A percentile compares a stretch with the other conserved stretches of the same genome.
Evolutionary conservation across 2,329 filamentous ascomycete species (phyloP).

Genomic region (Fusarium goolgardi): DNA sequence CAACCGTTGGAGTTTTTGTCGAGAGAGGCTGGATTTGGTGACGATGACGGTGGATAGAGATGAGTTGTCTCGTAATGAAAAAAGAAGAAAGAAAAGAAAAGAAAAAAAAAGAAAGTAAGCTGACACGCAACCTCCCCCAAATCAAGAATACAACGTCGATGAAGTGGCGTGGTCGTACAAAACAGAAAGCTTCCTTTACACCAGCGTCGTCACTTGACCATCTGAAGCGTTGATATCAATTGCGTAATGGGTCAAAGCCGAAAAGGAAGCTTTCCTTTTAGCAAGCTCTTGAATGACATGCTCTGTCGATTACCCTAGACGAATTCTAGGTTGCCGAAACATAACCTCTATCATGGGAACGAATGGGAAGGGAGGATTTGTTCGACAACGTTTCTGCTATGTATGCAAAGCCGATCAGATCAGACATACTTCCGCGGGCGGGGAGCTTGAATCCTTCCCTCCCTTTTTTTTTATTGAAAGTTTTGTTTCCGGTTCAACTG

Average conservation of each 20-base stretch:
- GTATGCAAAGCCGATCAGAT: conserved; percentile 32
- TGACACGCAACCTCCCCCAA: conserved; percentile 21
- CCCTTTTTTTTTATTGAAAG: neutral
- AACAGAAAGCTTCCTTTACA: neutral
- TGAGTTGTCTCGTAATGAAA: conserved; percentile 15
- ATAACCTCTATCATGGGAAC: conserved; percentile 17
- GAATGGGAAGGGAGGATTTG: conserved; percentile 17
- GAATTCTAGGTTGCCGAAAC: neutral
- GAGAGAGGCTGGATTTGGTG: neutral
- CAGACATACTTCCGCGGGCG: conserved; percentile 5
- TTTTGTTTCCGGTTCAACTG: conserved; percentile 4
- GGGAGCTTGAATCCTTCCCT: conserved; percentile 1
- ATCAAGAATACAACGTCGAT: conserved; percentile 24
- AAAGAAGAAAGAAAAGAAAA: neutral
- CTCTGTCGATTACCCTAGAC: conserved; percentile 33
- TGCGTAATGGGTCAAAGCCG: conserved; percentile 32
- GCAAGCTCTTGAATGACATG: conserved; percentile 15
- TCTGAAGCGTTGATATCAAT: conserved; percentile 11
- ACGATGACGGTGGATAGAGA: conserved; percentile 3
- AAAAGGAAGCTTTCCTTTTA: conserved; percentile 13
- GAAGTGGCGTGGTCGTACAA: conserved; percentile 13
- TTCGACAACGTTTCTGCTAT: conserved; percentile 24
- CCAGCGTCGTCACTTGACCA: conserved; percentile 26
- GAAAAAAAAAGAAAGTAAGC: too few species aligned
- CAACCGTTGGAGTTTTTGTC: neutral